These are phyloP conservation scores for Fraxinus platypoda DNA, from an alignment of 305 asterid species.

Conservation along the genomic window DNA sequence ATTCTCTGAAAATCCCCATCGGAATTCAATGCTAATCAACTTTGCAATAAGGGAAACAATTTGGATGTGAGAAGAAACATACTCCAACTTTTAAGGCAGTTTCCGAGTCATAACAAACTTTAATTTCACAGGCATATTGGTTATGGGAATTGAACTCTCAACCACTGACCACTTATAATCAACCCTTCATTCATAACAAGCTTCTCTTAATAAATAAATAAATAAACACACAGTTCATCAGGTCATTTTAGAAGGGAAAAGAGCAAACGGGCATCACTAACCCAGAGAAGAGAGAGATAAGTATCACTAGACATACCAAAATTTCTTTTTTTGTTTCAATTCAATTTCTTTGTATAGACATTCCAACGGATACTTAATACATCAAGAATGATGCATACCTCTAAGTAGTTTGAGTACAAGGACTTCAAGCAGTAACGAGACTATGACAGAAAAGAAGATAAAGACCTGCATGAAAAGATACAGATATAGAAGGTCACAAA, in stretches of 20 bases:
- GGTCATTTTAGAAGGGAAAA: background rate
- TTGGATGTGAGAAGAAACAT: background rate
- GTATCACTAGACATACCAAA: background rate
- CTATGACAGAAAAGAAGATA: slow-evolving; percentile 63
- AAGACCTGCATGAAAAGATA: slow-evolving; percentile 61
- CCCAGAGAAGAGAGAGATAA: background rate
- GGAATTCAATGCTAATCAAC: background rate
- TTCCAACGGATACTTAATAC: background rate
- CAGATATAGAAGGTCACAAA: slow-evolving; percentile 16
- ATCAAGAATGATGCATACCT: slow-evolving; percentile 47
- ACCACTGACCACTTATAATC: background rate
- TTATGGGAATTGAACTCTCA: background rate
- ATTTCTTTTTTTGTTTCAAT: background rate
- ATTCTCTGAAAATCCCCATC: background rate
- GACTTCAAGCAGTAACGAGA: slow-evolving; percentile 64
- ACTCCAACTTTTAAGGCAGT: background rate
- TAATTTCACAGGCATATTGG: slow-evolving; percentile 1
- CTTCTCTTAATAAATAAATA: background rate
- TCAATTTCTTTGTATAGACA: background rate
- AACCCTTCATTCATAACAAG: background rate
- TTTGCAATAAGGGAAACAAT: background rate
- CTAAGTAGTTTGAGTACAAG: slow-evolving; percentile 56
- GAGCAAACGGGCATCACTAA: background rate
- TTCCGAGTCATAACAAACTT: background rate
- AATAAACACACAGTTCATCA: background rate